Evolutionary conservation across 2,329 filamentous ascomycete species (phyloP).

Genomic region (Lecanosticta acicola): DNA sequence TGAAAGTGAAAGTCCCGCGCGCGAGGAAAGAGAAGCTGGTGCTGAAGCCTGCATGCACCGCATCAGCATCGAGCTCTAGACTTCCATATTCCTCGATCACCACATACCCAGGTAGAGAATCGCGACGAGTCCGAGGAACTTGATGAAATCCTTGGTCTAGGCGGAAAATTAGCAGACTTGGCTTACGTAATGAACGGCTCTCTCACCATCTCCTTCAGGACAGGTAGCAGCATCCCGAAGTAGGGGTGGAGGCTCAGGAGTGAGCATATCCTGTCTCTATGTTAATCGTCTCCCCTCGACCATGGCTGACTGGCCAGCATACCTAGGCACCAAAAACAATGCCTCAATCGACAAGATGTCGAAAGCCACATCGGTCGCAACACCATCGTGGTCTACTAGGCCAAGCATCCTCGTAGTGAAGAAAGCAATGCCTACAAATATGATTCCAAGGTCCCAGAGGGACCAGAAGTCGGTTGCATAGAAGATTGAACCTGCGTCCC

Average conservation of each 20-base stretch:
- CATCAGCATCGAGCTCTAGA: conserved; percentile 5
- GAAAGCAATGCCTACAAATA: conserved; percentile 49
- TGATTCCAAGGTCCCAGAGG: conserved; percentile 48
- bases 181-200: conserved; percentile 1
- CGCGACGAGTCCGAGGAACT: conserved; percentile 71
- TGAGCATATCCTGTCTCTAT: conserved; percentile 63
- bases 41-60: conserved; percentile 59
- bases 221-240: conserved; percentile 84
- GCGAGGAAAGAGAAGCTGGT: conserved; percentile 78
- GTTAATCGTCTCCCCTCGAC: conserved; percentile 2
- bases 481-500: conserved; percentile 80
- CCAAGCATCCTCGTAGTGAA: conserved; percentile 63
- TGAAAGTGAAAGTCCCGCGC: conserved; percentile 60
- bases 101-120: conserved; percentile 69
- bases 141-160: conserved; percentile 77
- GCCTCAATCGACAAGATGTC: conserved; percentile 86
- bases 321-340: conserved; percentile 76
- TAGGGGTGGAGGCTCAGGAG: conserved; percentile 82
- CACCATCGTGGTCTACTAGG: conserved; percentile 52
- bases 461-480: conserved; percentile 82
- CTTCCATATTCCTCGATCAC: conserved; percentile 9
- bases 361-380: conserved; percentile 72
- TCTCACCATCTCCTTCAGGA: conserved; percentile 79
- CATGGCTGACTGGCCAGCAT: conserved; percentile 10
- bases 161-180: conserved; percentile 2